A percentile compares a stretch with the other conserved stretches of the same genome.
These are phyloP conservation scores for Beauveria caledonica DNA, from an alignment of 2,329 filamentous ascomycete genomes.

Conservation along the genomic window DNA sequence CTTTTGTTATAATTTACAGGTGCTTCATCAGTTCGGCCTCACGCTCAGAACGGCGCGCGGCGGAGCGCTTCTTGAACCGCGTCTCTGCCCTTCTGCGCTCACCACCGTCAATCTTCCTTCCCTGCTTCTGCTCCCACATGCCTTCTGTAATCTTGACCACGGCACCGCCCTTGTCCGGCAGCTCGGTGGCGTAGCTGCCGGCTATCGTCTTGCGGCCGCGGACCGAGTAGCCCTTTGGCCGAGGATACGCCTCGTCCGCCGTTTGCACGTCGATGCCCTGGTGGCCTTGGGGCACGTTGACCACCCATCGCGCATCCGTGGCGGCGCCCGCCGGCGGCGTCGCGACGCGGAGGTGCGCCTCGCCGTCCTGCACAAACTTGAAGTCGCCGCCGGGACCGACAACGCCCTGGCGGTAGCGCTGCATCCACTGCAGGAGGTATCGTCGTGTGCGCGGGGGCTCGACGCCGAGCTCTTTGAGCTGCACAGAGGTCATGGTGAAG, in stretches of 20 bases:
- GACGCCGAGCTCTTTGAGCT: slow-evolving; percentile 76
- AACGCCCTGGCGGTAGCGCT: slow-evolving; percentile 70
- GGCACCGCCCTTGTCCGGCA: slow-evolving; percentile 58
- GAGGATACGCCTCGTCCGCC: slow-evolving; percentile 16
- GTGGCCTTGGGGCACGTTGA: slow-evolving; percentile 44
- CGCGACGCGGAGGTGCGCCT: slow-evolving; percentile 42
- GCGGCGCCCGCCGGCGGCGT: slow-evolving; percentile 29
- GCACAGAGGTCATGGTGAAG: slow-evolving; percentile 68
- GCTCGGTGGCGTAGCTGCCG: slow-evolving; percentile 63
- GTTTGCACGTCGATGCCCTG: slow-evolving; percentile 22
- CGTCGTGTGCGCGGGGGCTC: slow-evolving; percentile 75
- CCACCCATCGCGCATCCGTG: slow-evolving; percentile 41
- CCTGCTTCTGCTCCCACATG: slow-evolving; percentile 84
- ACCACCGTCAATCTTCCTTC: slow-evolving; percentile 91
- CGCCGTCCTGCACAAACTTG: slow-evolving; percentile 54
- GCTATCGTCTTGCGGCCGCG: slow-evolving; percentile 60
- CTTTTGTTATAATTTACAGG: slow-evolving; percentile 19
- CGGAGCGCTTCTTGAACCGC: slow-evolving; percentile 73
- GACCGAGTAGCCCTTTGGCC: slow-evolving; percentile 50
- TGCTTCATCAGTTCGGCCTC: slow-evolving; percentile 31
- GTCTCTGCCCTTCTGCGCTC: slow-evolving; percentile 84
- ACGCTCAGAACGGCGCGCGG: slow-evolving; percentile 64
- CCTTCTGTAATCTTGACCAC: slow-evolving; percentile 69
- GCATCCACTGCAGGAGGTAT: slow-evolving; percentile 82
- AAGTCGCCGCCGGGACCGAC: slow-evolving; percentile 81